Evolutionary conservation across 176 grass and related monocot genomes (phyloP).

Genomic region (Lolium perenne): DNA sequence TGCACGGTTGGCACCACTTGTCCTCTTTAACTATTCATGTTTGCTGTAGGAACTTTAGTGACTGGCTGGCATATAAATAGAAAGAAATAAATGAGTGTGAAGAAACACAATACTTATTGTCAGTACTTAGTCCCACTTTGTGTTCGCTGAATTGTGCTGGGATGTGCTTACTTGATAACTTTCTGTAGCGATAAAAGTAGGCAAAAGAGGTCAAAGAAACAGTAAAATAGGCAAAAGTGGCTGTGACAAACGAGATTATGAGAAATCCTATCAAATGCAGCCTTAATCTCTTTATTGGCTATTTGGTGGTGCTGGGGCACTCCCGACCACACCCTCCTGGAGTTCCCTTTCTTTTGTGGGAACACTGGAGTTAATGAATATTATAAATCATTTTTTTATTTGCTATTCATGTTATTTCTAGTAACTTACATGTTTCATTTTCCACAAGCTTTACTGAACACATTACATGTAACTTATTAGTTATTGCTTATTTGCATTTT

Average conservation of each 20-base stretch:
- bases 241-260: neutral
- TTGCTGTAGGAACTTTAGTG: neutral
- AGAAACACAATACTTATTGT: neutral
- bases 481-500: too few species aligned
- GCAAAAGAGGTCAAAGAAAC: neutral
- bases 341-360: neutral
- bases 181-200: neutral
- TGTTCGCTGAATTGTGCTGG: neutral
- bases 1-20: slow-evolving; percentile 61
- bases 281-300: neutral
- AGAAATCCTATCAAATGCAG: neutral
- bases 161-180: neutral
- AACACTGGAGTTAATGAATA: neutral
- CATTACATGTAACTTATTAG: neutral
- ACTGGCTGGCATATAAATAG: neutral
- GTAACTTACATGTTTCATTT: neutral
- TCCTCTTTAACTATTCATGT: neutral
- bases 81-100: neutral
- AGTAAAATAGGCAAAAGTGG: neutral
- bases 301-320: too few species aligned
- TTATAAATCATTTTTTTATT: neutral
- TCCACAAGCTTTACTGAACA: neutral
- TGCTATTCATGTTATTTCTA: neutral
- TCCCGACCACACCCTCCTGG: too few species aligned
- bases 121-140: neutral